Base-by-base conservation (phyloP, 2,329 filamentous ascomycete species). In the Aspergillus novofumigatus region DNA sequence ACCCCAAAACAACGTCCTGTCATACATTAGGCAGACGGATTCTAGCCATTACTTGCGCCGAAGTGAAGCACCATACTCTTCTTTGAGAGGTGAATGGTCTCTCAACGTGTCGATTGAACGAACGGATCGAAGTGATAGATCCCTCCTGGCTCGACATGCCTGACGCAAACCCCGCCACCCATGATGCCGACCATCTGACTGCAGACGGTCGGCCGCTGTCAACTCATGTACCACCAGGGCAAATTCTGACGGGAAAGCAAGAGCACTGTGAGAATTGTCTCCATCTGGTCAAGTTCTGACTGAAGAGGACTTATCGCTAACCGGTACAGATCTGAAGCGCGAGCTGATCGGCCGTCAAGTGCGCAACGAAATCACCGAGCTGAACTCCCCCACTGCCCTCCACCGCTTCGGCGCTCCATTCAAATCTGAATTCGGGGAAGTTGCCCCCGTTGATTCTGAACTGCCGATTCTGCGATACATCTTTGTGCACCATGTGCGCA, bases 401-500 rank as follows among this genome's bases (percentile, higher is more conserved):
- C 92, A 92, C 70, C 87, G 94, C 66, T 99, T 99, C 73, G 94
- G 94, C 58, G 93, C 94, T 6, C 94, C 94, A 0, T 99, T 99
- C 79, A 89, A 86, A 71, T 97, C 92, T 49, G 90, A 96, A 53
- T 87, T 89, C 59, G 94, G 94, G 62, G 94, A 99, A 75, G 89
- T 99, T 25, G 88, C 92, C 3, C 94, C 94, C 14, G 83, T 96
- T 59, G 92, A 99, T 70, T 97, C 92, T 2, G 93, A 97, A 67
- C 82, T 99, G 28, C 94, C 94, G 20, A 89, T 99, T 61, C 81
- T 99, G 60, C 86, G 94, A 63, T 97, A 94, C 78, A 96, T 99
- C 69, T 99, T 99, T 72, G 94, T 97, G 54, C 89, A 97, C 72
- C 92, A 97, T 86, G 86, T 99, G 58, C 91, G 94, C 69, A 95